These are phyloP conservation scores for Coemansia sp. DNA, from an alignment of 192 early-diverging fungal genomes.

Conservation along the genomic window DNA sequence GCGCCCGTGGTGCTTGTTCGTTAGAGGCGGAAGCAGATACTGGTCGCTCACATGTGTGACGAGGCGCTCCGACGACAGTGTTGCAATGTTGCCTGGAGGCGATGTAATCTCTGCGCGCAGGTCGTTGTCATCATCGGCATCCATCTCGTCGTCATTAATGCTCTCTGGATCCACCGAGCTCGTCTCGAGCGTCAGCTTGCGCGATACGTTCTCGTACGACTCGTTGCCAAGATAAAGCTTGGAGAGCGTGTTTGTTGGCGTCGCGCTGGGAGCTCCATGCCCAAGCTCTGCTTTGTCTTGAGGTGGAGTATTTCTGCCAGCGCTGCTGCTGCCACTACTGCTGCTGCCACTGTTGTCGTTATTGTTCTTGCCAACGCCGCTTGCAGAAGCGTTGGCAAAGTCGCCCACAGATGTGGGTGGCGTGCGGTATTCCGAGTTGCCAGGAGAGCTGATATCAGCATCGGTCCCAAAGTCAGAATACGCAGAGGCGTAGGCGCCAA, in stretches of 20 bases:
- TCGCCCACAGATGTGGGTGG: slow-evolving; percentile 51
- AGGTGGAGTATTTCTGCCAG: neutral
- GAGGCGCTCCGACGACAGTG: slow-evolving; percentile 51
- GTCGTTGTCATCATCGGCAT: slow-evolving; percentile 42
- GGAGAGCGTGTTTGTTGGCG: slow-evolving; percentile 41
- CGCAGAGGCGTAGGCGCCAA: slow-evolving; percentile 30
- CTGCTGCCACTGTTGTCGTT: neutral
- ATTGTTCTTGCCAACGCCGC: slow-evolving; percentile 4
- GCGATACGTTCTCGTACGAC: slow-evolving; percentile 42
- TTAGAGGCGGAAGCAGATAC: slow-evolving; percentile 69
- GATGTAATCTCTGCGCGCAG: slow-evolving; percentile 52
- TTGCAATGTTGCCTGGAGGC: slow-evolving; percentile 49
- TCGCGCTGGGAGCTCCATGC: slow-evolving; percentile 33
- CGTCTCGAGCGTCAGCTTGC: slow-evolving; percentile 42
- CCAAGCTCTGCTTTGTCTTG: slow-evolving; percentile 18
- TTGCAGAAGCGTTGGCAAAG: slow-evolving; percentile 19
- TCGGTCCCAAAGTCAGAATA: slow-evolving; percentile 51
- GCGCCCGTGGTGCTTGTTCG: slow-evolving; percentile 64
- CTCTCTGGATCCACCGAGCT: slow-evolving; percentile 48
- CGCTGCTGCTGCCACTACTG: neutral
- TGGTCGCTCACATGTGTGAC: slow-evolving; percentile 40
- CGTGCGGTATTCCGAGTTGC: slow-evolving; percentile 53
- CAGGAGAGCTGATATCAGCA: slow-evolving; percentile 46
- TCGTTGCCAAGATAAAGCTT: slow-evolving; percentile 51
- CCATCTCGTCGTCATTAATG: slow-evolving; percentile 39